Base-by-base conservation (phyloP, 1,284 basidiomycete species). In the Rhodotorula sp. region DNA sequence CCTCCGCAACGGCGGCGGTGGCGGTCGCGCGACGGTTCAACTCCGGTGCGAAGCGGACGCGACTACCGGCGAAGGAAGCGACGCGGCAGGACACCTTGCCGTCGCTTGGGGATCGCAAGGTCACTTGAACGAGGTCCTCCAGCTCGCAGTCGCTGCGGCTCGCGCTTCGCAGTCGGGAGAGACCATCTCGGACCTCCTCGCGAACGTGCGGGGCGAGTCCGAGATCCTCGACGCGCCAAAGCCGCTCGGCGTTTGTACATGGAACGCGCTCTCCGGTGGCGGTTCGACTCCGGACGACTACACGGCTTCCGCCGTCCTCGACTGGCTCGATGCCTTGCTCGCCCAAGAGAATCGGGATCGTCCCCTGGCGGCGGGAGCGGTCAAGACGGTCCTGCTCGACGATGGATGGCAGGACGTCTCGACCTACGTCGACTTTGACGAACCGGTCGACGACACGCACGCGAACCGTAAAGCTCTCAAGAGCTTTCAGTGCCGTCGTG, bases 401-500 rank as follows among this genome's bases (percentile, higher is more conserved):
- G 78, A 79, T 60, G 78, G 78, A 0, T 79, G 78, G 78, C 74
- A 76, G 46, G 76, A 78, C 39, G 63, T 69, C 5, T 64, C 26
- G 47, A 23, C 54, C 23, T 67, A 39, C 21, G 34, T 67, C 65
- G 61, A 63, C 51, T 66, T 52, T 21, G 48, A 56, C 43, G 57
- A 39, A 34, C 23, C 31, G 15, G 26, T 6, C 21, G 49, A 29
- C 7, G 31, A 46, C 20, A 29, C 12, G 39, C 52, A 65, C 16
- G 31, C n/a, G 20, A 49, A 58, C n/a, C 63, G 51, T 26, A 43
- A 46, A 2, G 73, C 68, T 12, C 56, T 75, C 21, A 43, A 31
- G 20, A 58, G 65, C 31, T 75, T 70, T 31, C 66, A 64, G 20
- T 63, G 58, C 34, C 61, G 48, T 23, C 16, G 31, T 7, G 71